A percentile compares a stretch with the other conserved stretches of the same genome.
These are phyloP conservation scores for Termitomyces sp. DNA, from an alignment of 768 basidiomycete genomes.

Conservation along the genomic window DNA sequence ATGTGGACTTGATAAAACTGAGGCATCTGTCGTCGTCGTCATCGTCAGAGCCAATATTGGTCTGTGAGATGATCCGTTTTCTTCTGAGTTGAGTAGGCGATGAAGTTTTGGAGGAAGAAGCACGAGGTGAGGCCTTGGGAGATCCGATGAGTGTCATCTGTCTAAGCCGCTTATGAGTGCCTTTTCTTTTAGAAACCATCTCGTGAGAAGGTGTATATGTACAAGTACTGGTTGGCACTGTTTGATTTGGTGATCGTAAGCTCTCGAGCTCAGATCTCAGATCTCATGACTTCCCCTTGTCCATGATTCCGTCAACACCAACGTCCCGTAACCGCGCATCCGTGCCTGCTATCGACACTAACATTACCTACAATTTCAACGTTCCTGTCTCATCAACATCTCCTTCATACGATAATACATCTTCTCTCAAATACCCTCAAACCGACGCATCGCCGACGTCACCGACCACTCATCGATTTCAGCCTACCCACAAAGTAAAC, in stretches of 20 bases:
- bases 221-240: too few relatives aligned
- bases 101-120: conserved; percentile 9
- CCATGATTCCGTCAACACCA: conserved; percentile 7
- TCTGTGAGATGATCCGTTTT: conserved; percentile 8
- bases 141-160: conserved; percentile 40
- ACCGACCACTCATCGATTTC: conserved; percentile 13
- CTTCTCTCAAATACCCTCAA: conserved; percentile 21
- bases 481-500: conserved; percentile 14
- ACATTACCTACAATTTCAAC: conserved; percentile 1
- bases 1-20: conserved; percentile 46
- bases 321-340: background rate
- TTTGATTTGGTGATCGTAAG: too few relatives aligned
- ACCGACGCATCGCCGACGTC: conserved; percentile 17
- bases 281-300: background rate
- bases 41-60: conserved; percentile 7
- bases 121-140: conserved; percentile 20
- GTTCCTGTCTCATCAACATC: conserved; percentile 7
- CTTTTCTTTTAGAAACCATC: conserved; percentile 14
- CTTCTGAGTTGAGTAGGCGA: conserved; percentile 4
- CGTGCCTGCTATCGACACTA: conserved; percentile 9
- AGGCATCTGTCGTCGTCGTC: conserved; percentile 26
- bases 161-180: conserved; percentile 23
- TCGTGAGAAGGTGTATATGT: background rate
- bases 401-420: conserved; percentile 2
- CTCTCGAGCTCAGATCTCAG: too few relatives aligned